A percentile compares a stretch with the other conserved stretches of the same genome.
phyloP scores from a whole-genome alignment of 805 yeast genomes.

The Candida sanyiensis region DNA sequence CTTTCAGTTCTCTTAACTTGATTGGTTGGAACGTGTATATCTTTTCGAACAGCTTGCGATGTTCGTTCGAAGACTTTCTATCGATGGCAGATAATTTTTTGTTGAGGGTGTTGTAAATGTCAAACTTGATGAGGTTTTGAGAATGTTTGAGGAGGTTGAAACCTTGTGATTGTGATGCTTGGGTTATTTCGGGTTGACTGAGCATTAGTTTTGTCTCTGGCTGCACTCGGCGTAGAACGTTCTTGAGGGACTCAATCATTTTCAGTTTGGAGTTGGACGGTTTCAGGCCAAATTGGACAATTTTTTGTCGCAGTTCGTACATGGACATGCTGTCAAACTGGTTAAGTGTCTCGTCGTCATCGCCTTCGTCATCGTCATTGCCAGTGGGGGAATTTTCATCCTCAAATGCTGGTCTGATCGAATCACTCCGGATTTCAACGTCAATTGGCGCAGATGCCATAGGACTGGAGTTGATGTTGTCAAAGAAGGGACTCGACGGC shows the following conservation, averaged over 20 bases:
- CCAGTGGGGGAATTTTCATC: conserved; percentile 9
- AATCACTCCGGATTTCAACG: background rate
- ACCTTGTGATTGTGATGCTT: conserved; percentile 4
- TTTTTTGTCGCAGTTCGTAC: conserved; percentile 19
- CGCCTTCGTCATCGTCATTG: conserved; percentile 8
- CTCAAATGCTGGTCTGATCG: background rate
- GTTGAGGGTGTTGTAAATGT: conserved; percentile 18
- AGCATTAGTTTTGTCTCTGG: conserved; percentile 16
- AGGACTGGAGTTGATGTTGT: conserved; percentile 12
- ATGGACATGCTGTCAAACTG: conserved; percentile 18
- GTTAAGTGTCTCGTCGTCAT: conserved; percentile 9
- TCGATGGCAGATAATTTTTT: conserved; percentile 7
- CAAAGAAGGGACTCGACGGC: conserved; percentile 17
- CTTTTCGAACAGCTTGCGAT: conserved; percentile 15
- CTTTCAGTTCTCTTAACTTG: conserved; percentile 5
- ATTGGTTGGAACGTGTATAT: conserved; percentile 24
- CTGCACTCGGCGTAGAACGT: conserved; percentile 12
- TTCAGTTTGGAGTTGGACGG: conserved; percentile 18
- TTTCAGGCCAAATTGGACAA: conserved; percentile 23
- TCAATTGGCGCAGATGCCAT: background rate
- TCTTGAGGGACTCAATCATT: conserved; percentile 20
- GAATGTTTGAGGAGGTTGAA: conserved; percentile 14
- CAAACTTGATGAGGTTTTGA: conserved; percentile 19
- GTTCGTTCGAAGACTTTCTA: background rate
- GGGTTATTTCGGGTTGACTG: conserved; percentile 16